These are phyloP conservation scores for Pythium monospermum DNA, from an alignment of 352 stramenopile species.

Conservation along the genomic window DNA sequence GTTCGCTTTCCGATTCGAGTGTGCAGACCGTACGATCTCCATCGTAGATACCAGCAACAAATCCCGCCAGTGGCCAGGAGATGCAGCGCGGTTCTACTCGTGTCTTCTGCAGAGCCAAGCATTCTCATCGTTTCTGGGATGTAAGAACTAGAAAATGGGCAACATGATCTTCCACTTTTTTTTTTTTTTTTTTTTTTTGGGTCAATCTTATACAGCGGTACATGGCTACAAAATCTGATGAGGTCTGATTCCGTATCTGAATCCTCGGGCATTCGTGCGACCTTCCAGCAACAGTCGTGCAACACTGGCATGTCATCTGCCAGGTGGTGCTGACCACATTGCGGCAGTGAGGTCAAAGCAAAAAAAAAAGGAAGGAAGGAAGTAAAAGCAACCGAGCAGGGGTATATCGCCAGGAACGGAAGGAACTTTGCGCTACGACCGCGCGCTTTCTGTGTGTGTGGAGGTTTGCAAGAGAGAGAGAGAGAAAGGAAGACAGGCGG, in stretches of 20 bases:
- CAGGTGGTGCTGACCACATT: conserved; percentile 23
- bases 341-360: no score
- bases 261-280: not conserved
- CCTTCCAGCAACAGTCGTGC: conserved; percentile 10
- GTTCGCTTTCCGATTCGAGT: conserved; percentile 59
- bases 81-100: conserved; percentile 38
- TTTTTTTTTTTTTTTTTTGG: no score
- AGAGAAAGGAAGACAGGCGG: no score
- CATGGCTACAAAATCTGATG: no score
- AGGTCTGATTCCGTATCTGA: conserved; percentile 16
- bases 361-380: conserved; percentile 4
- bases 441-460: not conserved
- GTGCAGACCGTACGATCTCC: conserved; percentile 26
- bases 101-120: conserved; percentile 53
- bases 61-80: conserved; percentile 27
- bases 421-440: no score
- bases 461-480: not conserved
- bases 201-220: no score
- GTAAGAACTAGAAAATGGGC: not conserved
- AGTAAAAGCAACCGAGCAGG: conserved; percentile 2
- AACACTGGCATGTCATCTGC: conserved; percentile 10
- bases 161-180: no score
- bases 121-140: conserved; percentile 40
- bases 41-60: conserved; percentile 49
- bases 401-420: no score